These are phyloP conservation scores for Exserohilum turcica DNA, from an alignment of 2,329 filamentous ascomycete species.

Conservation along the genomic window DNA sequence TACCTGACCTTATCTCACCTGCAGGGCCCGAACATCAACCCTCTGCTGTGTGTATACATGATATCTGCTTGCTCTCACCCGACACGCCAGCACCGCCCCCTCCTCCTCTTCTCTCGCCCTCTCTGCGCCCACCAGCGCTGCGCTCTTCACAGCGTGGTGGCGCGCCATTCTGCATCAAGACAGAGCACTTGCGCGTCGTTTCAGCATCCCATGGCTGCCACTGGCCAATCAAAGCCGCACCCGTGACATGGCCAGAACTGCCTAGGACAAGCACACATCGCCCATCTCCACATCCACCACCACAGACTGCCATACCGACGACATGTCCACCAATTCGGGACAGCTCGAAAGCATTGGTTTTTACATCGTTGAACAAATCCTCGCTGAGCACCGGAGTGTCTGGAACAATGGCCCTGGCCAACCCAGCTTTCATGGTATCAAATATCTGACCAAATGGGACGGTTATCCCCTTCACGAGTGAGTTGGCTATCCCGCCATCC, in stretches of 20 bases:
- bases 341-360: not conserved
- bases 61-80: slow-evolving; percentile 2
- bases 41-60: too few species aligned
- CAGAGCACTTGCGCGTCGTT: not conserved
- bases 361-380: slow-evolving; percentile 31
- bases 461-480: slow-evolving; percentile 57
- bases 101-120: not conserved
- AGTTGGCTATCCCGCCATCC: not conserved
- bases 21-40: too few species aligned
- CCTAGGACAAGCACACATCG: slow-evolving; percentile 11
- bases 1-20: not conserved
- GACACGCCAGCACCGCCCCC: not conserved
- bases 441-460: slow-evolving; percentile 69
- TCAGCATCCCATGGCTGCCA: not conserved
- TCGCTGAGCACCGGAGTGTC: slow-evolving; percentile 53
- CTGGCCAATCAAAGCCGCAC: slow-evolving; percentile 19
- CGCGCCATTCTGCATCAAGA: not conserved
- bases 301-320: slow-evolving; percentile 45
- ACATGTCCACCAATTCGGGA: slow-evolving; percentile 64
- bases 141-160: not conserved
- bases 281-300: slow-evolving; percentile 7
- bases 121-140: not conserved
- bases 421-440: slow-evolving; percentile 13
- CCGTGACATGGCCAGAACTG: slow-evolving; percentile 1
- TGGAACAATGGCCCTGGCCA: slow-evolving; percentile 27